These are phyloP conservation scores for Chamaecrista fasciculata DNA, from an alignment of 306 rosid genomes.

Conservation along the genomic window DNA sequence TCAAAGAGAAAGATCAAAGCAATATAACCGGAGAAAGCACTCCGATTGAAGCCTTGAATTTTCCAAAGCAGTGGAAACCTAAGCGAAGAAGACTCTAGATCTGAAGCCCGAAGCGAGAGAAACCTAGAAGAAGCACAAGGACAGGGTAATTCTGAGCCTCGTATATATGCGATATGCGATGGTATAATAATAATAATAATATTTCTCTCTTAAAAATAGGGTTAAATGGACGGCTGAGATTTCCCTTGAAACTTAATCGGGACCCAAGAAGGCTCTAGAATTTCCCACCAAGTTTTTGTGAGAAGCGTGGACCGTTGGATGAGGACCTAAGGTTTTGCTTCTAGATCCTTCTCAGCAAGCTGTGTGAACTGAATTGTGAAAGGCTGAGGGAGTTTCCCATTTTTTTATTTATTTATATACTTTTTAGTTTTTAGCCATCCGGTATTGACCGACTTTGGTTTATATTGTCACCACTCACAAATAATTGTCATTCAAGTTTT, in stretches of 20 bases:
- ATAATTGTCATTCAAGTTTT: too few species aligned
- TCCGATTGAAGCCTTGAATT: background rate
- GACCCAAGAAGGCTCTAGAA: conserved; percentile 39
- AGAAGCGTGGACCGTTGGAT: conserved; percentile 30
- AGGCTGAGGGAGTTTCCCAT: background rate
- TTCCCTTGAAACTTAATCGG: background rate
- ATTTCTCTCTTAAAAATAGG: background rate
- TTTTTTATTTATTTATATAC: background rate
- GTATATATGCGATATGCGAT: background rate
- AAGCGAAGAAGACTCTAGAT: conserved; percentile 11
- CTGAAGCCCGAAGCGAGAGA: background rate
- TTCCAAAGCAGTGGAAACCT: background rate
- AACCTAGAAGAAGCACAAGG: background rate
- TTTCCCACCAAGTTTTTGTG: background rate
- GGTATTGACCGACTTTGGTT: background rate
- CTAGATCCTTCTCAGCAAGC: conserved; percentile 31
- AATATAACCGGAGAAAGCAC: background rate
- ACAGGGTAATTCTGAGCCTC: background rate
- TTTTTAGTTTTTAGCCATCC: background rate
- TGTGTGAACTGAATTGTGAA: too few species aligned
- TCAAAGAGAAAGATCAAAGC: background rate
- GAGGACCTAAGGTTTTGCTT: background rate
- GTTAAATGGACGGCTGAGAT: conserved; percentile 34
- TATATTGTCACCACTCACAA: too few species aligned
- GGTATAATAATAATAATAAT: background rate